Conservation (phyloP, 2,329 filamentous ascomycete species). For the Periconia macrospinosa region DNA sequence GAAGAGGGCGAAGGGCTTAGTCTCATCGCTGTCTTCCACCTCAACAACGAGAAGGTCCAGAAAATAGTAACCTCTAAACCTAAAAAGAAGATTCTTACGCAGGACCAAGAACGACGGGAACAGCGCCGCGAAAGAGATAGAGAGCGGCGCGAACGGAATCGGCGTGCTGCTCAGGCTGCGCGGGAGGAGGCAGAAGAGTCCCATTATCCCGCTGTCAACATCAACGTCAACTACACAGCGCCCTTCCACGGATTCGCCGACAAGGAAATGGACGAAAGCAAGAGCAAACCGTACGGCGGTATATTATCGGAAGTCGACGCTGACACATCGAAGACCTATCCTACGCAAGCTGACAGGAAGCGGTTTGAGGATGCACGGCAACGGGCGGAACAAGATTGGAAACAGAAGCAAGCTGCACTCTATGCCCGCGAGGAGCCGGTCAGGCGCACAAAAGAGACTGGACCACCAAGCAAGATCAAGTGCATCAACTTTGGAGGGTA, state of each 20-base stretch:
- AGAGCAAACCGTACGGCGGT: constrained; percentile 92
- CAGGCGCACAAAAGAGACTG: constrained; percentile 64
- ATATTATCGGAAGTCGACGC: constrained; percentile 88
- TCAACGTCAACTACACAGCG: constrained; percentile 67
- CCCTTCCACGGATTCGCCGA: constrained; percentile 89
- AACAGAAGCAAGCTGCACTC: constrained; percentile 66
- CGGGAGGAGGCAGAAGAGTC: constrained; percentile 47
- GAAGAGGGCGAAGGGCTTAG: constrained; percentile 35
- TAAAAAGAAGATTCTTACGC: constrained; percentile 49
- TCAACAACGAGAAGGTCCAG: constrained; percentile 59
- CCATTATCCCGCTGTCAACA: constrained; percentile 64
- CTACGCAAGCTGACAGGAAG: constrained; percentile 75
- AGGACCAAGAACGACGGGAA: constrained; percentile 35
- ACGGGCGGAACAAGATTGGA: constrained; percentile 91
- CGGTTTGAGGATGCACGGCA: constrained; percentile 88
- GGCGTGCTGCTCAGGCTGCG: constrained; percentile 48
- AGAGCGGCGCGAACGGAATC: constrained; percentile 49
- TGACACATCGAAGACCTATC: constrained; percentile 87
- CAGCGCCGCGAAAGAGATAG: constrained; percentile 37
- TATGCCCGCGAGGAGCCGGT: constrained; percentile 65
- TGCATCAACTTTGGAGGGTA: constrained; percentile 97
- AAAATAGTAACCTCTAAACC: constrained; percentile 63
- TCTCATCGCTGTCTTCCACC: constrained; percentile 37
- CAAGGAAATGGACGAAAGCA: constrained; percentile 83
- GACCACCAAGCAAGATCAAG: constrained; percentile 93